phyloP scores from a whole-genome alignment of 2,329 filamentous ascomycete species.

The Hawksworthiomyces lignivorus region DNA sequence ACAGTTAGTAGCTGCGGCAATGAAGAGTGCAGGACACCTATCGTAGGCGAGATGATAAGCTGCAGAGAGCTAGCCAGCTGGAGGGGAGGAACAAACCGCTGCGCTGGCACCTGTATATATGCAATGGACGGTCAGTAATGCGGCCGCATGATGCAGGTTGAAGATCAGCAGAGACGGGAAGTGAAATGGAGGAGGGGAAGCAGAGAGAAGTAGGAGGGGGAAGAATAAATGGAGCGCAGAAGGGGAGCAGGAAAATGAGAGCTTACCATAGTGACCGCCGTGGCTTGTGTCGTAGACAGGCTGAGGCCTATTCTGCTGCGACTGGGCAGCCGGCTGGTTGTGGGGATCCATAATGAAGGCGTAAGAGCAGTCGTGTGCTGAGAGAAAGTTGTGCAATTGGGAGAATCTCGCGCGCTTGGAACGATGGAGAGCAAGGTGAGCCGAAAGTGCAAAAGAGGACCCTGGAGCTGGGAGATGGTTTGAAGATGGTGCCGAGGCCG shows the following conservation, averaged over 20 bases:
- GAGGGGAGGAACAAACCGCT: conserved; percentile 42
- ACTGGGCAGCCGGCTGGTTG: conserved; percentile 44
- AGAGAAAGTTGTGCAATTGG: no score
- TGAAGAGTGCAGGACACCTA: no score
- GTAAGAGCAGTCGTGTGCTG: no score
- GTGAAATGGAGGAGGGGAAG: neutral
- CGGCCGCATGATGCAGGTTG: conserved; percentile 12
- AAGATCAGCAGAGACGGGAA: neutral
- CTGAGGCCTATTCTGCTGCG: conserved; percentile 50
- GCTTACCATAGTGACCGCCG: conserved; percentile 71
- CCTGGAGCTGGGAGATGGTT: conserved; percentile 4
- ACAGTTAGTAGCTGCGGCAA: no score
- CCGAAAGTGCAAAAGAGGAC: no score
- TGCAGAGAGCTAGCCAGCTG: no score
- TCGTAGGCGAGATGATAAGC: no score
- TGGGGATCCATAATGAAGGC: conserved; percentile 56
- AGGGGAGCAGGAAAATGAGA: neutral
- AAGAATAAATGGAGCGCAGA: neutral
- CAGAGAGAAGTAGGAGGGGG: neutral
- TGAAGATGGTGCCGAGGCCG: conserved; percentile 5
- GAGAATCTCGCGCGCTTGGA: no score
- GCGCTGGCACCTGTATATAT: conserved; percentile 53
- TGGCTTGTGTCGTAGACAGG: conserved; percentile 66
- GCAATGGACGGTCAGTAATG: conserved; percentile 14
- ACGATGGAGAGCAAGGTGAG: no score